These are phyloP conservation scores for Fusarium graminum DNA, from an alignment of 2,329 filamentous ascomycete genomes.

Conservation along the genomic window DNA sequence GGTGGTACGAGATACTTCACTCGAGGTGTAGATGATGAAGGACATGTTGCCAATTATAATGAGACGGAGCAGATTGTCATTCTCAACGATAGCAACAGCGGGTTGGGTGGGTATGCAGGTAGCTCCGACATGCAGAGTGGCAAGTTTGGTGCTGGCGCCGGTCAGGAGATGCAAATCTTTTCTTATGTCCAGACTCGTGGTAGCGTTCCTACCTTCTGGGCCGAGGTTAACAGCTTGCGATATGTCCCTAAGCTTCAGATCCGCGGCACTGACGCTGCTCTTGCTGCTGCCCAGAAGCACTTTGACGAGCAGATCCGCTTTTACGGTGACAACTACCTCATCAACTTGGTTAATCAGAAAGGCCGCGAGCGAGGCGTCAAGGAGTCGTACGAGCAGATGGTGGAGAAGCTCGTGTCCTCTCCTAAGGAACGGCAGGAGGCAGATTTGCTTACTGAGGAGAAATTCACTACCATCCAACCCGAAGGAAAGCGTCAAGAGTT, in stretches of 20 bases:
- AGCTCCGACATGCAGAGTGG: conserved; percentile 81
- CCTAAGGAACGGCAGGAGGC: conserved; percentile 75
- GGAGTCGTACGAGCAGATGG: conserved; percentile 92
- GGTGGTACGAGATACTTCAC: conserved; percentile 96
- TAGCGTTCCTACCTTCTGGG: conserved; percentile 96
- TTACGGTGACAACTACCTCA: conserved; percentile 96
- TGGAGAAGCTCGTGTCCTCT: conserved; percentile 78
- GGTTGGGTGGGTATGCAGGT: conserved; percentile 83
- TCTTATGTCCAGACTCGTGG: conserved; percentile 97
- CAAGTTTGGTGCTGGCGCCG: conserved; percentile 69
- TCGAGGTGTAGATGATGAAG: conserved; percentile 90
- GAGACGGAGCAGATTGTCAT: conserved; percentile 96
- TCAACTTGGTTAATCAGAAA: conserved; percentile 97
- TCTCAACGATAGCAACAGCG: conserved; percentile 82
- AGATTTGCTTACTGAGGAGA: conserved; percentile 78
- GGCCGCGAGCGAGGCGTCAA: conserved; percentile 92
- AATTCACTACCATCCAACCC: conserved; percentile 82
- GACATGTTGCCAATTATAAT: conserved; percentile 98
- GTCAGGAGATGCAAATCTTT: conserved; percentile 86
- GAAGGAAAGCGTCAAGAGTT: conserved; percentile 71
- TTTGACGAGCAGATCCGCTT: conserved; percentile 93
- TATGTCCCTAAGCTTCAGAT: conserved; percentile 94
- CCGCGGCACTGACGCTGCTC: conserved; percentile 83
- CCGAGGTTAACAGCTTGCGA: conserved; percentile 91
- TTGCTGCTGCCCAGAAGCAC: conserved; percentile 84